A percentile compares a stretch with the other conserved stretches of the same genome.
These are phyloP conservation scores for Calendula officinalis DNA, from an alignment of 129 eudicot species.

Conservation along the genomic window DNA sequence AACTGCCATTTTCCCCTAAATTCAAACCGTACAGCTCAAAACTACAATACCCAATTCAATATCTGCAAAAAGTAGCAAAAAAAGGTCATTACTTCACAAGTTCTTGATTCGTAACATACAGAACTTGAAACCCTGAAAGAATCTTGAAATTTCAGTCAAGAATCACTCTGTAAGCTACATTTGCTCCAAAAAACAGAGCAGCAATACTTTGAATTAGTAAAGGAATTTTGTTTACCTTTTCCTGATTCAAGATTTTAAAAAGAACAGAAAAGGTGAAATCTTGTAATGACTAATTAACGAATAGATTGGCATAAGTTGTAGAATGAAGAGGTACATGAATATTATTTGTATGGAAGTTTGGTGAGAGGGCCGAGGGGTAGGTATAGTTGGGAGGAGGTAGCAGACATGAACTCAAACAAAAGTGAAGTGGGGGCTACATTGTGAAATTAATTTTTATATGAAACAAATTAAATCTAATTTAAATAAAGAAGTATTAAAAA, in stretches of 20 bases:
- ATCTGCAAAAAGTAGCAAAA: conserved; percentile 30
- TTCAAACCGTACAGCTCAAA: conserved; percentile 18
- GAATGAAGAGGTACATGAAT: conserved; percentile 12
- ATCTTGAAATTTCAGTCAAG: not conserved
- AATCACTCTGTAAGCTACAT: not conserved
- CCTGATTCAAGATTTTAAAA: not conserved
- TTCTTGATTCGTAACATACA: conserved; percentile 6
- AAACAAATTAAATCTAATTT: not conserved
- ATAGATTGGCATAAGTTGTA: conserved; percentile 3
- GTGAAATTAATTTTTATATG: conserved; percentile 10
- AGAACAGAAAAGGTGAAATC: not conserved
- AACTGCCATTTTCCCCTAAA: conserved; percentile 38
- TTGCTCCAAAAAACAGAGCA: not conserved
- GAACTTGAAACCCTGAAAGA: not conserved
- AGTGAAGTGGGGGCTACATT: conserved; percentile 21
- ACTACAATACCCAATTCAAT: conserved; percentile 23
- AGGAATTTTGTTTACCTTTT: conserved; percentile 1
- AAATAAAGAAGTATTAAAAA: no score
- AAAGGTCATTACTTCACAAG: not conserved
- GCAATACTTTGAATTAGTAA: not conserved
- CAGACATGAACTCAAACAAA: conserved; percentile 27
- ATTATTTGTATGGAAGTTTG: conserved; percentile 22
- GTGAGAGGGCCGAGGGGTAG: conserved; percentile 34
- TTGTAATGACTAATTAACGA: not conserved
- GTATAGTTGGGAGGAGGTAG: conserved; percentile 18